phyloP scores from a whole-genome alignment of 208 protist genomes.

The Sergeia podlipaevii region DNA sequence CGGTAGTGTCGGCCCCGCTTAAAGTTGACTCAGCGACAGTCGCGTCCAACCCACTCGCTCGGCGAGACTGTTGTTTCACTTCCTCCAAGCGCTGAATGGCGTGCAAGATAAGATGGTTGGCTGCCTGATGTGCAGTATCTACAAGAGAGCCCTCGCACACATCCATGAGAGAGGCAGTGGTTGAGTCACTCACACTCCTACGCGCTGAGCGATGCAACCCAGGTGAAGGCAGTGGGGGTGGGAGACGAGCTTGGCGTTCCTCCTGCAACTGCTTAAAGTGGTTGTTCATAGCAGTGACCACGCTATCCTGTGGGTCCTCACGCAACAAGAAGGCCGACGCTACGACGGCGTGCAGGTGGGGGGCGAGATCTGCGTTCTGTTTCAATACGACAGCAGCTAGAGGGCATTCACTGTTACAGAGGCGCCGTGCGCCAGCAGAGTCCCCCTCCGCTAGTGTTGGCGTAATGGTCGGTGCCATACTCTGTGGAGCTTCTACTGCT shows the following conservation, averaged over 20 bases:
- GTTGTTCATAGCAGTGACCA: not conserved
- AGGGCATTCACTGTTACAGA: slow-evolving; percentile 33
- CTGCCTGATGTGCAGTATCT: slow-evolving; percentile 22
- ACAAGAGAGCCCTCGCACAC: slow-evolving; percentile 29
- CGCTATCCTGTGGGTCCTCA: slow-evolving; percentile 56
- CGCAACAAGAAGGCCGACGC: slow-evolving; percentile 60
- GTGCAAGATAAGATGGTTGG: slow-evolving; percentile 22
- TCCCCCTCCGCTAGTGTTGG: slow-evolving; percentile 1
- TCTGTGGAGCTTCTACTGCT: not conserved
- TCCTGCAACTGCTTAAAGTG: not conserved
- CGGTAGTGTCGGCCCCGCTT: slow-evolving; percentile 11
- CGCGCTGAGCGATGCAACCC: no score
- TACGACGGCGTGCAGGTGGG: slow-evolving; percentile 44
- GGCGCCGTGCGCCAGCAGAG: not conserved
- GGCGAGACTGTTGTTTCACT: not conserved
- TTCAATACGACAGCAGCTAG: slow-evolving; percentile 21
- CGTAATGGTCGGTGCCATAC: not conserved
- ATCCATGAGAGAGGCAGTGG: slow-evolving; percentile 13
- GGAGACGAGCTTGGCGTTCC: no score
- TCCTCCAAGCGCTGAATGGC: slow-evolving; percentile 8
- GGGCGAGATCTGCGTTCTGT: slow-evolving; percentile 9
- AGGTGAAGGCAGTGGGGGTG: no score
- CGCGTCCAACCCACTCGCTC: not conserved
- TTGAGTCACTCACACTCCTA: slow-evolving; percentile 9
- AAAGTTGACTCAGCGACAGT: no score